Conservation (phyloP, 805 yeast species). For the Cyberlindnera suaveolens region DNA sequence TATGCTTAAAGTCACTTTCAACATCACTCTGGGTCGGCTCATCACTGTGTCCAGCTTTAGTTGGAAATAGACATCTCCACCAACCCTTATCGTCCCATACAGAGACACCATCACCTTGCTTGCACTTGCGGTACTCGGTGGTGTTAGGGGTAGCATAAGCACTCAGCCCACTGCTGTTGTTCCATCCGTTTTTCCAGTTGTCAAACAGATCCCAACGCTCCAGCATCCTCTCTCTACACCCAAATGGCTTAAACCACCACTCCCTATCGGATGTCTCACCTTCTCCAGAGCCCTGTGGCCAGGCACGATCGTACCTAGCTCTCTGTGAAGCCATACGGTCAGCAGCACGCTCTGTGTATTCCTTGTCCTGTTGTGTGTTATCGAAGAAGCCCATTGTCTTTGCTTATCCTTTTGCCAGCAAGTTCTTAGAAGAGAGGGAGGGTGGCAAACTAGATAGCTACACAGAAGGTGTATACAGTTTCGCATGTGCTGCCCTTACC, state of each 20-base stretch:
- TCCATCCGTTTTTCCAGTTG: constrained; percentile 5
- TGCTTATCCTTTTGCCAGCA: background rate
- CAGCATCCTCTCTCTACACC: background rate
- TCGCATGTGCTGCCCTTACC: no score
- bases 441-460: no score
- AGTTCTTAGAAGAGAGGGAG: no score
- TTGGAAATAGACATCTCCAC: constrained; percentile 89
- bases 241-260: constrained; percentile 4
- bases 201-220: constrained; percentile 11
- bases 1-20: constrained; percentile 35
- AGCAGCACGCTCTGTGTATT: constrained; percentile 10
- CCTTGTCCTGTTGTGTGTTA: constrained; percentile 8
- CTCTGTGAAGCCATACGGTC: background rate
- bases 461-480: no score
- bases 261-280: constrained; percentile 6
- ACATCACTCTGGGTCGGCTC: constrained; percentile 53
- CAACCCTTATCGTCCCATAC: constrained; percentile 82
- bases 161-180: constrained; percentile 32
- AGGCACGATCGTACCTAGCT: background rate
- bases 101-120: constrained; percentile 57
- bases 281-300: constrained; percentile 1
- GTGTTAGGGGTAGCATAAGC: constrained; percentile 55
- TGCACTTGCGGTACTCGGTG: constrained; percentile 55
- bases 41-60: constrained; percentile 26
- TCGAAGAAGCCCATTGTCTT: constrained; percentile 16